Conservation (phyloP, 805 yeast genomes). For the Tetrapisispora arboricola region DNA sequence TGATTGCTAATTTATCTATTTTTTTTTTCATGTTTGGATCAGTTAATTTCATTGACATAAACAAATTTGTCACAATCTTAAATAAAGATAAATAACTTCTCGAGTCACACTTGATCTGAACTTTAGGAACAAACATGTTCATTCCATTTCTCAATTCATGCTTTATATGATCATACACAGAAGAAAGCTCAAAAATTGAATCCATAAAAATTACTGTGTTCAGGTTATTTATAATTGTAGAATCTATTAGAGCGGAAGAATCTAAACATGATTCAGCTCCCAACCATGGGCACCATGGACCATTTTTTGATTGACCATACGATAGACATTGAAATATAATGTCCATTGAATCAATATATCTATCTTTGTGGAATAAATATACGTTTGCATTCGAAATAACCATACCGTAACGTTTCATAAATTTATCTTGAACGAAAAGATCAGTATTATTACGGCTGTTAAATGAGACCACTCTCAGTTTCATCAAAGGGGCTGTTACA, state of each 20-base stretch:
- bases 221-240: conserved; percentile 52
- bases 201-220: conserved; percentile 54
- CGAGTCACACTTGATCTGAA: conserved; percentile 61
- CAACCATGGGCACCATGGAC: conserved; percentile 83
- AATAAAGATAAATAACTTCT: conserved; percentile 60
- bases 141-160: conserved; percentile 35
- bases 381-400: conserved; percentile 61
- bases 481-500: conserved; percentile 64
- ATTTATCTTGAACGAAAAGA: conserved; percentile 35
- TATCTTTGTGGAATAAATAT: conserved; percentile 50
- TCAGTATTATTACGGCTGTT: conserved; percentile 37
- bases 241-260: conserved; percentile 35
- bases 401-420: conserved; percentile 63
- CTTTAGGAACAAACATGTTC: conserved; percentile 57
- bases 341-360: conserved; percentile 33
- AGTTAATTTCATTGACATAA: conserved; percentile 68
- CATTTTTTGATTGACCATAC: conserved; percentile 45
- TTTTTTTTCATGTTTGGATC: conserved; percentile 46
- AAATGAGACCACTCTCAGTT: conserved; percentile 57
- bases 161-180: conserved; percentile 19
- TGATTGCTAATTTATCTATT: conserved; percentile 54
- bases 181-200: conserved; percentile 38
- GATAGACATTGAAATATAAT: conserved; percentile 36
- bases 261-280: conserved; percentile 62
- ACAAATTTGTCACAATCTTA: conserved; percentile 48